phyloP scores from a whole-genome alignment of 768 basidiomycete species.

The Tricholoma bakamatsutake region DNA sequence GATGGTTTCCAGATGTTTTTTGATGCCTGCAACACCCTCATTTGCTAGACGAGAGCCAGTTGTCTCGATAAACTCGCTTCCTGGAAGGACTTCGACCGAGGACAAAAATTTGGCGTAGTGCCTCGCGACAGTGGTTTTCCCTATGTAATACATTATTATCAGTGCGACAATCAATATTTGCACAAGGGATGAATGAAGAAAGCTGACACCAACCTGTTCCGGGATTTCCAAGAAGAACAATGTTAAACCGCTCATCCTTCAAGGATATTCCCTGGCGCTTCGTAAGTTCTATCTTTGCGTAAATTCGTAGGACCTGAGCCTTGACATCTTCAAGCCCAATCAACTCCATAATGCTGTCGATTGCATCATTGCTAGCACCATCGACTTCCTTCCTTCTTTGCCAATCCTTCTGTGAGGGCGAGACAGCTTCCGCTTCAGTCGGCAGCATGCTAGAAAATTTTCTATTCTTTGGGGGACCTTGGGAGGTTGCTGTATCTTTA shows the following conservation, averaged over 20 bases:
- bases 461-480: neutral
- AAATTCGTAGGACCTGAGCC: conserved; percentile 48
- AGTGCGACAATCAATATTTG: neutral
- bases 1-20: conserved; percentile 43
- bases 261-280: conserved; percentile 48
- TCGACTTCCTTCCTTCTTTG: conserved; percentile 48
- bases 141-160: conserved; percentile 22
- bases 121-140: conserved; percentile 66
- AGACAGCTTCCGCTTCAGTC: conserved; percentile 22
- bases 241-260: conserved; percentile 54
- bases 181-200: neutral
- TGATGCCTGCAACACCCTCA: conserved; percentile 47
- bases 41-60: conserved; percentile 55
- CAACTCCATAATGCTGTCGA: conserved; percentile 67
- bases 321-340: conserved; percentile 67
- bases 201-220: conserved; percentile 50
- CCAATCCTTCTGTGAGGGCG: conserved; percentile 41
- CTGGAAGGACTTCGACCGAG: conserved; percentile 48
- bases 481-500: neutral
- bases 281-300: conserved; percentile 49
- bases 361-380: conserved; percentile 44
- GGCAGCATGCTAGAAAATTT: neutral
- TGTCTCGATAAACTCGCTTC: conserved; percentile 51
- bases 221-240: conserved; percentile 62
- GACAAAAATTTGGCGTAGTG: conserved; percentile 58